Percentiles rank a stretch among this genome's conserved stretches.
Conservation (phyloP, 2,329 filamentous ascomycete species). For the Scedosporium aurantiacum region DNA sequence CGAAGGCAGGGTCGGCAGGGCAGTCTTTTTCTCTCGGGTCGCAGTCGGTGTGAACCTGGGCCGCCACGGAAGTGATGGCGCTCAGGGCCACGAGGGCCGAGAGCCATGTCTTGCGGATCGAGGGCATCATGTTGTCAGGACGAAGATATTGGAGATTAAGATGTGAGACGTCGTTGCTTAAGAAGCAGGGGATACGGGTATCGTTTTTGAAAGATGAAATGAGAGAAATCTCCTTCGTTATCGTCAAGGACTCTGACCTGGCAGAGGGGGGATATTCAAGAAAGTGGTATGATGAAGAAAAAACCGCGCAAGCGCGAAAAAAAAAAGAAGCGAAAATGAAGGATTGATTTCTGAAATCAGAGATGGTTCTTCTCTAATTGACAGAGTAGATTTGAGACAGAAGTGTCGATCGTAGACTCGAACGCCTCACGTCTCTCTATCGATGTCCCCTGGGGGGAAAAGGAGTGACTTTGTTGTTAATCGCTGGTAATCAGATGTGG, state of each 20-base stretch:
- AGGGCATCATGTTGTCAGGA: background rate
- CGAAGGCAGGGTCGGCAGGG: conserved; percentile 59
- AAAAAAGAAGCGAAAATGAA: background rate
- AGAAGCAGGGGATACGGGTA: background rate
- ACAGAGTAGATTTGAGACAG: background rate
- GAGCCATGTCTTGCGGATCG: background rate
- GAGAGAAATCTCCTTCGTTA: background rate
- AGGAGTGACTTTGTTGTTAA: background rate
- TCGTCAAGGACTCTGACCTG: background rate
- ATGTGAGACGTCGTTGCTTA: background rate
- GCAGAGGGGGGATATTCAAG: conserved; percentile 1
- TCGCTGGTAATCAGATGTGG: background rate
- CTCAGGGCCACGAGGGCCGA: conserved; percentile 19
- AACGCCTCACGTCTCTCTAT: no score
- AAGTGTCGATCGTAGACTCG: no score
- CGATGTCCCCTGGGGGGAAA: background rate
- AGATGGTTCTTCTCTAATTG: background rate
- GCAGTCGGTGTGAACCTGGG: conserved; percentile 69
- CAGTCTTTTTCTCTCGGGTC: conserved; percentile 65
- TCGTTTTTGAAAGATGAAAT: background rate
- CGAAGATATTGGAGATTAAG: background rate
- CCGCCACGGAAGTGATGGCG: conserved; percentile 36
- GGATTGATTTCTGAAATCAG: background rate
- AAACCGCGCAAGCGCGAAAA: background rate
- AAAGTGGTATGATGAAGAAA: background rate